Evolutionary conservation across 306 rosid genomes (phyloP).

Genomic region (Carpinus fangiana): DNA sequence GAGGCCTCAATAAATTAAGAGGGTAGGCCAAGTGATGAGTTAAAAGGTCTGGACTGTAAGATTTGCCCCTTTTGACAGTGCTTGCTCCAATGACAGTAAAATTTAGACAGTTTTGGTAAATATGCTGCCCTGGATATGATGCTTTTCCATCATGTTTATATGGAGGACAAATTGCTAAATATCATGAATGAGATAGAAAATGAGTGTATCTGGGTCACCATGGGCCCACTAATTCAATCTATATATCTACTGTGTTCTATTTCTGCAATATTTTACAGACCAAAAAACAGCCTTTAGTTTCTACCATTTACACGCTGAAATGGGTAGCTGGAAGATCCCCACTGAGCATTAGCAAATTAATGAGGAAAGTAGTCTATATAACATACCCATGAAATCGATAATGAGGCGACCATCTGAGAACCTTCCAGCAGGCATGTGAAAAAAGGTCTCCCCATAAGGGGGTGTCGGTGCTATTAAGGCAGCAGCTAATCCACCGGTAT

Average conservation of each 20-base stretch:
- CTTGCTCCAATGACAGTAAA: no score
- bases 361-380: neutral
- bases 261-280: neutral
- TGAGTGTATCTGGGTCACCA: neutral
- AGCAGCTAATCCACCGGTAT: constrained; percentile 51
- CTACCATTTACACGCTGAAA: neutral
- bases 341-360: no score
- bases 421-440: constrained; percentile 38
- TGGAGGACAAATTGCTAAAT: no score
- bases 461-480: neutral
- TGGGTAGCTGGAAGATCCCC: neutral
- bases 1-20: no score
- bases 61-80: no score
- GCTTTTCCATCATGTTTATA: neutral
- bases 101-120: neutral
- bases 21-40: no score
- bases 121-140: neutral
- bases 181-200: neutral
- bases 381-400: constrained; percentile 48
- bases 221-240: neutral
- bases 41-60: no score
- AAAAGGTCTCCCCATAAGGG: constrained; percentile 55
- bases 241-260: neutral
- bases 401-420: constrained; percentile 44
- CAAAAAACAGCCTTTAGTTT: neutral